Evolutionary conservation across 1,284 basidiomycete species (phyloP).

Genomic region (Schizophyllum commune): DNA sequence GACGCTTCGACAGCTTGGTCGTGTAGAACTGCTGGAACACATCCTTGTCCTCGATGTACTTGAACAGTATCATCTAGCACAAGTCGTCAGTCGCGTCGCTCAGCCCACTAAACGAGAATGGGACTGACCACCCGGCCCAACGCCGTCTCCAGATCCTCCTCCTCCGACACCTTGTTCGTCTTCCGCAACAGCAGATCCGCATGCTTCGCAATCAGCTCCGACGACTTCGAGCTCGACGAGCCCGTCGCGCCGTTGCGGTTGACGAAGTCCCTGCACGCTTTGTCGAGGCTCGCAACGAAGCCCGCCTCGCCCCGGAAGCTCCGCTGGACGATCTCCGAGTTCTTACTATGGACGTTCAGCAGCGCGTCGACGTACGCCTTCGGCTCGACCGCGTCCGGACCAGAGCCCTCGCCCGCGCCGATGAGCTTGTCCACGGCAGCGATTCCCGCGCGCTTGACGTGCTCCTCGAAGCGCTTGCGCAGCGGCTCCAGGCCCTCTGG

Average conservation of each 20-base stretch:
- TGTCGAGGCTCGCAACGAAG: slow-evolving; percentile 92
- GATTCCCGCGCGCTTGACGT: slow-evolving; percentile 88
- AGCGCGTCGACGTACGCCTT: slow-evolving; percentile 94
- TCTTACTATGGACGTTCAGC: slow-evolving; percentile 89
- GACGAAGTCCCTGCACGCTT: slow-evolving; percentile 95
- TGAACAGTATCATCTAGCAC: slow-evolving; percentile 94
- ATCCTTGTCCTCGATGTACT: slow-evolving; percentile 99
- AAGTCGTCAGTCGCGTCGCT: slow-evolving; percentile 2
- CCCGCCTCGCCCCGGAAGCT: slow-evolving; percentile 94
- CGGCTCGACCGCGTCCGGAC: slow-evolving; percentile 67
- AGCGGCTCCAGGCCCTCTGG: slow-evolving; percentile 88
- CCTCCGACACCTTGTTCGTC: slow-evolving; percentile 94
- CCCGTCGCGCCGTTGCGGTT: slow-evolving; percentile 94
- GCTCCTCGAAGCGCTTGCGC: slow-evolving; percentile 88
- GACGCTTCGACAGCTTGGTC: slow-evolving; percentile 91
- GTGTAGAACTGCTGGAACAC: slow-evolving; percentile 99
- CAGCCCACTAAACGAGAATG: not conserved
- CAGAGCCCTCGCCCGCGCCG: slow-evolving; percentile 52
- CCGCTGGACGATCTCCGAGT: slow-evolving; percentile 83
- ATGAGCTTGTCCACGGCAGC: slow-evolving; percentile 81
- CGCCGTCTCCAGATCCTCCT: slow-evolving; percentile 84
- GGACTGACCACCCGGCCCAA: slow-evolving; percentile 81
- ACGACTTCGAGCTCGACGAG: slow-evolving; percentile 78
- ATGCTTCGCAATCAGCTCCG: slow-evolving; percentile 92
- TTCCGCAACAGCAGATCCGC: slow-evolving; percentile 89